Evolutionary conservation across 495 filamentous ascomycete genomes (phyloP).

Genomic region (Penicillium tannophilum): DNA sequence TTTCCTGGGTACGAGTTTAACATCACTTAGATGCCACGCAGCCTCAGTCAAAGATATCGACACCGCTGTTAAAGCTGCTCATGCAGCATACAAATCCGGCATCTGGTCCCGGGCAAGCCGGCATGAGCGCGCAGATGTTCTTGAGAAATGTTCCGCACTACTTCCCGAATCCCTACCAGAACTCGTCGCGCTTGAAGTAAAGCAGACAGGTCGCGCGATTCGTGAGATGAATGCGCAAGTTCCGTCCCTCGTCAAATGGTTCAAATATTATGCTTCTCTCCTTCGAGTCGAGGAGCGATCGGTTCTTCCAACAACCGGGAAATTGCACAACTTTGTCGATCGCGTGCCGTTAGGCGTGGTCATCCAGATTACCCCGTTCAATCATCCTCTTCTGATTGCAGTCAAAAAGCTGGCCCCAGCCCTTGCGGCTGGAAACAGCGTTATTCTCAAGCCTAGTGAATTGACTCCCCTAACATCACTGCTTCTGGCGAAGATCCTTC

Average conservation of each 20-base stretch:
- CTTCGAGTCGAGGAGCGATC: constrained; percentile 61
- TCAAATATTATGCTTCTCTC: constrained; percentile 63
- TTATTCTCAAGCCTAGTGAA: constrained; percentile 65
- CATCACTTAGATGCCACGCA: constrained; percentile 34
- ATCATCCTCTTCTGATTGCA: constrained; percentile 65
- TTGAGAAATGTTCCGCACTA: constrained; percentile 56
- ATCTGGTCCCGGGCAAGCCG: constrained; percentile 59
- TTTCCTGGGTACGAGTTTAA: background rate
- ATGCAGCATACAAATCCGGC: constrained; percentile 54
- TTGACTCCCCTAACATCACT: constrained; percentile 61
- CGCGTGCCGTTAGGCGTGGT: constrained; percentile 64
- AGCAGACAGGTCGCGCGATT: constrained; percentile 62
- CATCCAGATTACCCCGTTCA: constrained; percentile 66
- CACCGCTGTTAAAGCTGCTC: constrained; percentile 45
- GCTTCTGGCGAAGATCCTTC: constrained; percentile 50
- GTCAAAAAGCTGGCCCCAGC: constrained; percentile 64
- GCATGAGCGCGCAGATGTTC: constrained; percentile 54
- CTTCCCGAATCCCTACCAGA: constrained; percentile 50
- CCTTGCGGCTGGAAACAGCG: constrained; percentile 62
- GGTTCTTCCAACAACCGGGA: constrained; percentile 61
- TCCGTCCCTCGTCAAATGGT: constrained; percentile 62
- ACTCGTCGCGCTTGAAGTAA: constrained; percentile 58
- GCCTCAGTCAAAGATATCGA: constrained; percentile 52
- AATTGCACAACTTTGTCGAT: constrained; percentile 62
- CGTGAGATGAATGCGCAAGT: constrained; percentile 69